A percentile compares a stretch with the other conserved stretches of the same genome.
These are phyloP conservation scores for Podila minutissima DNA, from an alignment of 192 early-diverging fungal species.

Conservation along the genomic window DNA sequence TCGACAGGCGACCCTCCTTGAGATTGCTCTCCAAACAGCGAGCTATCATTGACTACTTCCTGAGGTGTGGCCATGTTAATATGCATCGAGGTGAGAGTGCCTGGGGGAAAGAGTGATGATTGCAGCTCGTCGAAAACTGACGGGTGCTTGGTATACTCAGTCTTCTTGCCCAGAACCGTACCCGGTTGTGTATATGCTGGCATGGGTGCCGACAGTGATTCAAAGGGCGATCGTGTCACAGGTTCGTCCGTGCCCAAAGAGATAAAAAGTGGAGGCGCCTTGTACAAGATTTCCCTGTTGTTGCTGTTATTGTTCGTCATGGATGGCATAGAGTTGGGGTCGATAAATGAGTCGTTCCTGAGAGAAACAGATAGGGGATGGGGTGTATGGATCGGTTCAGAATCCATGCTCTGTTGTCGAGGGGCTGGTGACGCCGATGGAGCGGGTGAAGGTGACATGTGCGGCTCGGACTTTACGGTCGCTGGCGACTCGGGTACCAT, in stretches of 20 bases:
- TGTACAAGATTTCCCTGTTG: constrained; percentile 39
- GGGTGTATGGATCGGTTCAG: not conserved
- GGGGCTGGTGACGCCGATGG: too few relatives aligned
- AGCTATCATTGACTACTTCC: constrained; percentile 28
- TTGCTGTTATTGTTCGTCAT: not conserved
- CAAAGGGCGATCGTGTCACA: constrained; percentile 6
- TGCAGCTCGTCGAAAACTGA: constrained; percentile 47
- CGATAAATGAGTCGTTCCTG: not conserved
- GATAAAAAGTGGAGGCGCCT: constrained; percentile 38
- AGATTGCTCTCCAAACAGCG: constrained; percentile 15
- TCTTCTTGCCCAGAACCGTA: constrained; percentile 20
- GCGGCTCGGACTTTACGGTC: too few relatives aligned
- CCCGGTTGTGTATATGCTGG: constrained; percentile 24
- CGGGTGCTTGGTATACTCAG: constrained; percentile 43
- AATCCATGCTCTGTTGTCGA: not conserved
- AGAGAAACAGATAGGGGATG: not conserved
- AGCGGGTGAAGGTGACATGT: too few relatives aligned
- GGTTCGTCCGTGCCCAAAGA: constrained; percentile 4
- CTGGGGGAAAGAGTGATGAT: constrained; percentile 48
- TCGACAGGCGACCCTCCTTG: not conserved
- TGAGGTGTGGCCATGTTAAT: constrained; percentile 36
- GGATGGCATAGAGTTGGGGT: not conserved
- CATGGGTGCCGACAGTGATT: constrained; percentile 10
- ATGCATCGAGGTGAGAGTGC: constrained; percentile 26
- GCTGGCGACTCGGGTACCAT: too few relatives aligned